Conservation (phyloP, 805 yeast species). For the Candida arabinofermentans region DNA sequence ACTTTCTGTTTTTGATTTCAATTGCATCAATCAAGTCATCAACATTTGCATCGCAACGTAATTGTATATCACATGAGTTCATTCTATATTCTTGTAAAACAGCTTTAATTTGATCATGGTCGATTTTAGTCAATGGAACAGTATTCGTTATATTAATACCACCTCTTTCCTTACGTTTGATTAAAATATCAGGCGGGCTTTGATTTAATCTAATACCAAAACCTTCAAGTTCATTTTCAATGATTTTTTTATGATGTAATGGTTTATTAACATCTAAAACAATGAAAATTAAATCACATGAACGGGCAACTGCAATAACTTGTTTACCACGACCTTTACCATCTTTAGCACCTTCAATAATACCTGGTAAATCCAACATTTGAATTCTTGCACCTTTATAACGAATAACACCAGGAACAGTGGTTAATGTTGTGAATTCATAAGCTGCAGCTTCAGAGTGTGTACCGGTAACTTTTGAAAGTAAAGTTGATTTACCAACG, state of each 20-base stretch:
- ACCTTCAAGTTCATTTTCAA: constrained; percentile 94
- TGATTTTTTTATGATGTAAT: constrained; percentile 85
- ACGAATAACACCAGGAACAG: constrained; percentile 95
- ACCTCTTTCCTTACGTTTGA: constrained; percentile 92
- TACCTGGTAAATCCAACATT: constrained; percentile 90
- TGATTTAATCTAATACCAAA: constrained; percentile 94
- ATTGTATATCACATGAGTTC: constrained; percentile 92
- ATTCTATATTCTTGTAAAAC: constrained; percentile 95
- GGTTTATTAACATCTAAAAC: constrained; percentile 97
- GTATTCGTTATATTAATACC: constrained; percentile 93
- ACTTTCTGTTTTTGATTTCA: constrained; percentile 85
- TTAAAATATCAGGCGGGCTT: constrained; percentile 86
- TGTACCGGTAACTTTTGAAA: constrained; percentile 88
- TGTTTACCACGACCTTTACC: constrained; percentile 94
- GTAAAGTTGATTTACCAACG: constrained; percentile 83
- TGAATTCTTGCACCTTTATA: constrained; percentile 97
- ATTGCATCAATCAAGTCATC: constrained; percentile 94
- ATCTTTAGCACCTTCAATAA: constrained; percentile 87
- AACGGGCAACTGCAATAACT: constrained; percentile 98
- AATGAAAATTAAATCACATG: constrained; percentile 89
- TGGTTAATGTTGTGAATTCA: constrained; percentile 95
- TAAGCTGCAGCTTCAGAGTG: constrained; percentile 98
- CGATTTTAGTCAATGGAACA: constrained; percentile 86
- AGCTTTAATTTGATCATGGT: constrained; percentile 89
- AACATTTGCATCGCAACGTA: constrained; percentile 96